These are phyloP conservation scores for Backusella liffmaniae DNA, from an alignment of 192 early-diverging fungal genomes.

Conservation along the genomic window DNA sequence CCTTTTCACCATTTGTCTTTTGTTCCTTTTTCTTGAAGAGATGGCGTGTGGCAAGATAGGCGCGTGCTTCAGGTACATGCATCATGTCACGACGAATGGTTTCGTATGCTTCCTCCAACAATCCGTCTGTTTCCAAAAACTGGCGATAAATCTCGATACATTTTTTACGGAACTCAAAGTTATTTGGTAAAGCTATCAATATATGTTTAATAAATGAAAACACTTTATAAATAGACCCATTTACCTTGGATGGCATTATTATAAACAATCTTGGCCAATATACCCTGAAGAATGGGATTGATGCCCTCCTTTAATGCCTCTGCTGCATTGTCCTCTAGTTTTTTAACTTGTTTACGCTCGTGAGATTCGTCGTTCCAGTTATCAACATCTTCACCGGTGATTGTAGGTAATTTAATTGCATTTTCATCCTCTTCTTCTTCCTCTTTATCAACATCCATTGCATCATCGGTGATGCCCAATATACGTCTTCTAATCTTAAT, in stretches of 20 bases:
- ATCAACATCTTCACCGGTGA: slow-evolving; percentile 53
- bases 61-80: slow-evolving; percentile 50
- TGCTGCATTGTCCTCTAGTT: slow-evolving; percentile 41
- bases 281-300: slow-evolving; percentile 70
- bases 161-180: slow-evolving; percentile 71
- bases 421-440: slow-evolving; percentile 40
- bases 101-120: slow-evolving; percentile 46
- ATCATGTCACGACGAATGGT: slow-evolving; percentile 59
- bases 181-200: slow-evolving; percentile 56
- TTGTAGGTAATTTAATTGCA: slow-evolving; percentile 54
- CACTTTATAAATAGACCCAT: neutral
- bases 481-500: slow-evolving; percentile 78
- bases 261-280: slow-evolving; percentile 74
- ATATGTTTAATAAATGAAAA: neutral
- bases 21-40: slow-evolving; percentile 46
- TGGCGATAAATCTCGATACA: slow-evolving; percentile 64
- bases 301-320: slow-evolving; percentile 53
- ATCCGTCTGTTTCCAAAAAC: slow-evolving; percentile 51
- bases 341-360: slow-evolving; percentile 35
- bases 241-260: slow-evolving; percentile 75
- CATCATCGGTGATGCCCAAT: slow-evolving; percentile 62
- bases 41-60: slow-evolving; percentile 54
- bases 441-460: slow-evolving; percentile 25
- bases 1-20: slow-evolving; percentile 35
- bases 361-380: slow-evolving; percentile 41